Evolutionary conservation across 495 filamentous ascomycete species (phyloP).

Genomic region (Mycothermus thermophilus): DNA sequence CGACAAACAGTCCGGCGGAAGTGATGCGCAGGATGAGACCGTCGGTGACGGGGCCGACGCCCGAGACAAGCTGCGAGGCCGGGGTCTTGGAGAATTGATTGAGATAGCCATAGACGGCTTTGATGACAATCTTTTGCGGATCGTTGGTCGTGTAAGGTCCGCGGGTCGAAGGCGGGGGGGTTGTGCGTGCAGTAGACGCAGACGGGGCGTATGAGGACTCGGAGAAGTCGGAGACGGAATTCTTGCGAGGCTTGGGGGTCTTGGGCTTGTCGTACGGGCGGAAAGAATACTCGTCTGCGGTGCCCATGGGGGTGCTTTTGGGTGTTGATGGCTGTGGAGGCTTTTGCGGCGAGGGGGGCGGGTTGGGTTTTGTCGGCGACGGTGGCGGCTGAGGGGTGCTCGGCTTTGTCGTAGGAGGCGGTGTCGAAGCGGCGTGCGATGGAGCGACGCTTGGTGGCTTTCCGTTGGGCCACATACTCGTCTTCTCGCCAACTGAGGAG

Average conservation of each 20-base stretch:
- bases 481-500: slow-evolving; percentile 42
- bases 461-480: slow-evolving; percentile 42
- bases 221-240: slow-evolving; percentile 54
- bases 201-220: slow-evolving; percentile 76
- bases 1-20: slow-evolving; percentile 87
- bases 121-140: slow-evolving; percentile 87
- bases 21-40: slow-evolving; percentile 73
- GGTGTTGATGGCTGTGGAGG: too few relatives aligned
- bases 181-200: slow-evolving; percentile 69
- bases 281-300: slow-evolving; percentile 60
- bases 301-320: slow-evolving; percentile 39
- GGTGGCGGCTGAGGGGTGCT: slow-evolving; percentile 5
- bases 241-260: slow-evolving; percentile 32
- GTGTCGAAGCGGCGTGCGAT: slow-evolving; percentile 8
- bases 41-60: slow-evolving; percentile 64
- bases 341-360: slow-evolving; percentile 17
- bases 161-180: slow-evolving; percentile 64
- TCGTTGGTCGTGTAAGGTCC: slow-evolving; percentile 70
- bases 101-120: slow-evolving; percentile 80
- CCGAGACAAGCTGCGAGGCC: slow-evolving; percentile 64
- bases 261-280: slow-evolving; percentile 70
- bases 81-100: slow-evolving; percentile 71
- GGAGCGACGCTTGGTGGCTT: slow-evolving; percentile 24
- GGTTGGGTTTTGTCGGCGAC: slow-evolving; percentile 7
- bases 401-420: slow-evolving; percentile 4